These are phyloP conservation scores for Discostella pseudostelligera DNA, from an alignment of 108 stramenopile species.

Conservation along the genomic window DNA sequence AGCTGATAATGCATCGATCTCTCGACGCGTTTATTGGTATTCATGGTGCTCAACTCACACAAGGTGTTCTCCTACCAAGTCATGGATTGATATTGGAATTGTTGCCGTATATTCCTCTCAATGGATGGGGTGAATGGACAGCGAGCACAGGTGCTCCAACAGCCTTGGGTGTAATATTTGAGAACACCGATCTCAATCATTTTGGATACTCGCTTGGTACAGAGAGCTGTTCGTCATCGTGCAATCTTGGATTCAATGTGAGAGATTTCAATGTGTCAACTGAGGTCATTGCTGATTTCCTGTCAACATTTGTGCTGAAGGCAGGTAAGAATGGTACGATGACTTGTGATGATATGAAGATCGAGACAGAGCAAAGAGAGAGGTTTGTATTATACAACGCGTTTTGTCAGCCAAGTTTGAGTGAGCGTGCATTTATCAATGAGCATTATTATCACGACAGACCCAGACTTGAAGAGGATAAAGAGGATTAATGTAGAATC, in stretches of 20 bases:
- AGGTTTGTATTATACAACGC: background rate
- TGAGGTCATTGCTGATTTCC: too few relatives aligned
- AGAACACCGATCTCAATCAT: conserved; percentile 2
- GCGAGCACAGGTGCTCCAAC: conserved; percentile 14
- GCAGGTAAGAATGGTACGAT: too few relatives aligned
- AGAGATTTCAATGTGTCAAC: conserved; percentile 35
- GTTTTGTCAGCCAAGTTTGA: background rate
- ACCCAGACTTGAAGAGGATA: background rate
- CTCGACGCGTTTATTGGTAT: conserved; percentile 33
- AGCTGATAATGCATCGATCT: conserved; percentile 38
- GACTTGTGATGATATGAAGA: background rate
- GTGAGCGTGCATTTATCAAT: background rate
- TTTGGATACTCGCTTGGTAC: conserved; percentile 3
- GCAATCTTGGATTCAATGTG: conserved; percentile 9
- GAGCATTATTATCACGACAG: background rate
- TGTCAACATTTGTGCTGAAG: too few relatives aligned
- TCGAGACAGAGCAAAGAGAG: background rate
- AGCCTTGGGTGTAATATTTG: conserved; percentile 22
- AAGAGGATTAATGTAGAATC: background rate
- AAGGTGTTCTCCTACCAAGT: conserved; percentile 26
- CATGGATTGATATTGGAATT: conserved; percentile 32
- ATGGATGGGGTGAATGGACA: conserved; percentile 26
- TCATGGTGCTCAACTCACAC: conserved; percentile 43
- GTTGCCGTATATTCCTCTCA: conserved; percentile 29
- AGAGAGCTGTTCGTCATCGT: conserved; percentile 27